Percentiles rank a stretch among this genome's conserved stretches.
phyloP scores from a whole-genome alignment of 768 basidiomycete genomes.

The Collybiopsis luxurians region DNA sequence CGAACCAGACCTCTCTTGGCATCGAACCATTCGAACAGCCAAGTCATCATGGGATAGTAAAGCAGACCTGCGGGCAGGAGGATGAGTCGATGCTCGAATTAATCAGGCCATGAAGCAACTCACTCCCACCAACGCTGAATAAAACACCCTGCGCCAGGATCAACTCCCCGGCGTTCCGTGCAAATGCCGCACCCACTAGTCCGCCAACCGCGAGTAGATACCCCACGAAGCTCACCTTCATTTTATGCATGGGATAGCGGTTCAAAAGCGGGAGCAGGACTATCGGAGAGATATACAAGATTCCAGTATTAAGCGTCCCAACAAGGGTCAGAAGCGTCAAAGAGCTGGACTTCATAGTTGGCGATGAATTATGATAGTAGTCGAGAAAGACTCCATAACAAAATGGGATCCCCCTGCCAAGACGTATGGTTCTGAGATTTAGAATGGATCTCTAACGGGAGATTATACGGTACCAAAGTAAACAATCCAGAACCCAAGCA shows the following conservation, averaged over 20 bases:
- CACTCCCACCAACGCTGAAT: conserved; percentile 25
- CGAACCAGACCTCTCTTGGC: conserved; percentile 13
- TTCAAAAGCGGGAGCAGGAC: conserved; percentile 19
- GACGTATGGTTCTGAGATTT: background rate
- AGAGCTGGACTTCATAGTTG: conserved; percentile 15
- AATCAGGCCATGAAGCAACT: background rate
- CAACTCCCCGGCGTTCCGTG: conserved; percentile 14
- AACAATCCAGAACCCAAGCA: conserved; percentile 24
- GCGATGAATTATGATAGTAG: conserved; percentile 17
- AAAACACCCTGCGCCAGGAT: conserved; percentile 22
- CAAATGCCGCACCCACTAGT: conserved; percentile 24
- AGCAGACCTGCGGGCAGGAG: conserved; percentile 8
- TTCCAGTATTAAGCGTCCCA: conserved; percentile 24
- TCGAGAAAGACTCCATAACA: conserved; percentile 26
- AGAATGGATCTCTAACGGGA: background rate
- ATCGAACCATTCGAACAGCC: conserved; percentile 15
- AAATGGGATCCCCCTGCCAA: conserved; percentile 21
- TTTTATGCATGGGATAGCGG: conserved; percentile 21
- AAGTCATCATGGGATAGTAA: conserved; percentile 14
- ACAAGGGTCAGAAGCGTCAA: conserved; percentile 19
- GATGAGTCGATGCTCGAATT: background rate
- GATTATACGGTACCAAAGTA: conserved; percentile 19
- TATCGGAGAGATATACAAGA: conserved; percentile 22
- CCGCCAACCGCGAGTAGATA: conserved; percentile 19
- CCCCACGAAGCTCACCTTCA: conserved; percentile 19